These are phyloP conservation scores for Apostasia ramifera DNA, from an alignment of 106 monocot species.

Conservation along the genomic window DNA sequence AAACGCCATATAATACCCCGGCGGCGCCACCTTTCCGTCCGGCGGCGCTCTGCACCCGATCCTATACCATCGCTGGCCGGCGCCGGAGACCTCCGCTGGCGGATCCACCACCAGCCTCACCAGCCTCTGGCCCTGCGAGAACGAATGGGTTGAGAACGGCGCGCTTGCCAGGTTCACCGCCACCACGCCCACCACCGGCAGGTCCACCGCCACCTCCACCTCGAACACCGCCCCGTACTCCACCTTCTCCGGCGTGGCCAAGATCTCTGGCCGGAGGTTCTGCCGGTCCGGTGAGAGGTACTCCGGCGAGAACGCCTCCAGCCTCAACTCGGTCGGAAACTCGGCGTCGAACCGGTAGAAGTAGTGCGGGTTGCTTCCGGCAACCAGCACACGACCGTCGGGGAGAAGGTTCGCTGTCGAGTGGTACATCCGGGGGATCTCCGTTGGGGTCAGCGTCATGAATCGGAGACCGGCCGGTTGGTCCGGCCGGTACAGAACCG, in stretches of 20 bases:
- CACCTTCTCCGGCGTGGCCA: conserved; percentile 29
- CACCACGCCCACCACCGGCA: conserved; percentile 44
- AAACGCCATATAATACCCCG: conserved; percentile 29
- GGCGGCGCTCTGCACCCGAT: conserved; percentile 35
- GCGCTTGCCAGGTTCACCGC: conserved; percentile 47
- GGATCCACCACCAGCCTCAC: conserved; percentile 36
- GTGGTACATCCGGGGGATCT: conserved; percentile 52
- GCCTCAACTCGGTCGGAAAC: conserved; percentile 57
- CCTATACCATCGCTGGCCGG: conserved; percentile 12
- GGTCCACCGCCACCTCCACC: conserved; percentile 29
- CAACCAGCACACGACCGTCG: conserved; percentile 43
- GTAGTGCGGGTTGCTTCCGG: conserved; percentile 64
- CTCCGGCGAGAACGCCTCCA: conserved; percentile 71
- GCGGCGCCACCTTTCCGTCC: conserved; percentile 16
- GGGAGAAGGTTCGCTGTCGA: conserved; percentile 58
- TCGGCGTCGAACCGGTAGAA: conserved; percentile 38
- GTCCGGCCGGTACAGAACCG: conserved; percentile 57
- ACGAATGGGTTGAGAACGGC: conserved; percentile 60
- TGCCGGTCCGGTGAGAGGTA: conserved; percentile 37
- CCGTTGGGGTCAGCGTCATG: conserved; percentile 47
- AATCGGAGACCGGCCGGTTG: conserved; percentile 49
- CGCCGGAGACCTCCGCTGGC: conserved; percentile 11
- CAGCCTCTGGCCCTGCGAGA: conserved; percentile 58
- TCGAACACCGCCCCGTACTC: conserved; percentile 29
- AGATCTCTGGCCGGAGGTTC: conserved; percentile 33